Evolutionary conservation across 2,329 filamentous ascomycete species (phyloP), one percentile per base, ranked within the genome.

Genomic region (Nothophaeocryptopus gaeumannii): DNA sequence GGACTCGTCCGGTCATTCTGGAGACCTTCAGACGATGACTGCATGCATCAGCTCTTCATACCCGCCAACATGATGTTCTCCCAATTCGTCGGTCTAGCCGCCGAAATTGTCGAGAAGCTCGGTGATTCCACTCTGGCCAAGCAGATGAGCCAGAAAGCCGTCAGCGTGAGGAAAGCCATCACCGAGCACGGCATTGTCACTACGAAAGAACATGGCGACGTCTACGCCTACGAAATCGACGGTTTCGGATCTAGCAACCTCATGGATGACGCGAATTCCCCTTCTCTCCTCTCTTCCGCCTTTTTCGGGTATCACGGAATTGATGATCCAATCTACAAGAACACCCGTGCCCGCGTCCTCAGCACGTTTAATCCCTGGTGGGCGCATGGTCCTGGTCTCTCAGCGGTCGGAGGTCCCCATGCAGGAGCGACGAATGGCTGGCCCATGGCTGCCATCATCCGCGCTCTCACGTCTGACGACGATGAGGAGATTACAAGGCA

Each of bases 191-290:
- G 67, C 40, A 70, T 72, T 2, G 63, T 72, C 13, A 58, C 64
- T 12, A 67, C 69, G 26, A 61, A 65, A 2, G 62, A 58, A 8
- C 64, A 64, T 33, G 69, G 70, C 38, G 64, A 67, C 29, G 63
- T 75, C 13, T 75, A 74, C 50, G 72, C 73, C 10, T 75, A 70
- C 50, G 73, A 75, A 54, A 63, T 75, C 20, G 73, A 76, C 47
- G 73, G 73, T 10, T 76, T 69, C 54, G 71, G 48, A 11, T 47
- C 51, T 14, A 59, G 62, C 45, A 83, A 79, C 53, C 71, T 84
- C 37, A 86, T 86, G 83, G 84, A 86, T 58, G 84, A 86, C 39
- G 82, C 84, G 32, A 86, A 86, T 53, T 80, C 86, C 40, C 84
- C 84, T 0, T 83, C 78, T n/a, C 74, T 87, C 2, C 74, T 87